Evolutionary conservation across 768 basidiomycete species (phyloP), one percentile per base, ranked within the genome.

Genomic region (Kwoniella heveanensis): DNA sequence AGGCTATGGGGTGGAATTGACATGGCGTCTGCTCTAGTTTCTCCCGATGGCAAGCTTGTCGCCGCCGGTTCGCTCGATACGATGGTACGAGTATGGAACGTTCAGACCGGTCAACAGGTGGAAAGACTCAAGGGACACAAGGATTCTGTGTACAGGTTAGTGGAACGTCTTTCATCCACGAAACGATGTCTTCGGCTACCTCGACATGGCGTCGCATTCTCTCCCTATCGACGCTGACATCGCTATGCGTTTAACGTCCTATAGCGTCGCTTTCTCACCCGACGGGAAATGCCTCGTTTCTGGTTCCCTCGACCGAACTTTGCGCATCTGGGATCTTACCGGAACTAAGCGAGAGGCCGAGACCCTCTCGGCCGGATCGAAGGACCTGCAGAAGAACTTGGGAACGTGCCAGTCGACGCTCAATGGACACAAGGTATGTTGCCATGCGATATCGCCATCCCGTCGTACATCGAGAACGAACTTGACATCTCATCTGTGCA

Each of bases 241-340:
- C n/a, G n/a, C n/a, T n/a, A n/a, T n/a, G n/a, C n/a, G n/a, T n/a
- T n/a, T n/a, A n/a, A n/a, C n/a, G n/a, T n/a, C n/a, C n/a, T 32
- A 29, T 27, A 77, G 88, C 53, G 86, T 88, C 51, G 92, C 90
- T 27, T 99, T 97, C 80, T 92, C 91, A 1, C 92, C 92, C 0
- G 94, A 96, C 73, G 92, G 92, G 10, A 86, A 87, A 73, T 87
- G 85, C 55, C 83, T 96, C 67, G 91, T 97, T 4, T 92, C 90
- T 65, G 95, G 94, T 39, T 92, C 90, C 54, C 81, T 94, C 74
- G 91, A 94, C 76, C 89, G 90, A 83, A 91, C 89, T 52, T 76
- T 94, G 65, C 91, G 92, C 79, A 86, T 88, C 64, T 93, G 92
- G 90, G 90, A 92, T 76, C 84, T 92, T 22, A 77, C 80, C 7